phyloP scores from a whole-genome alignment of 2,329 filamentous ascomycete genomes.

The Aspergillus nomiae region DNA sequence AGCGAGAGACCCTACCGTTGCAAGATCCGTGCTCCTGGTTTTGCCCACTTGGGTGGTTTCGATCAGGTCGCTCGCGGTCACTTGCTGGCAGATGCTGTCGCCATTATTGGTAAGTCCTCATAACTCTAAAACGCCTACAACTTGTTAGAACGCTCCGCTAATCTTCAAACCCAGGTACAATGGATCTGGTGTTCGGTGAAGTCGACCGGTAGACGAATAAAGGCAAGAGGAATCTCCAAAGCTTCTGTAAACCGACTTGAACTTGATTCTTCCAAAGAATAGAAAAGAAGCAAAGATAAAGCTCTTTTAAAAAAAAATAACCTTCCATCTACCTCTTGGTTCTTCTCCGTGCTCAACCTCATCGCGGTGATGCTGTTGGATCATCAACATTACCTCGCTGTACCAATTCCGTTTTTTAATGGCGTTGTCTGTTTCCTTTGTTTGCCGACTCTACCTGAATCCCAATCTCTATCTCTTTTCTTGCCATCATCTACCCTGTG shows the following conservation, averaged over 20 bases:
- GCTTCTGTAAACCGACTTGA: constrained; percentile 20
- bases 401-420: constrained; percentile 27
- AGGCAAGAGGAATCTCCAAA: neutral
- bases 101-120: constrained; percentile 69
- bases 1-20: constrained; percentile 96
- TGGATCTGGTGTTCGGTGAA: constrained; percentile 86
- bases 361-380: neutral
- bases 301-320: constrained; percentile 3
- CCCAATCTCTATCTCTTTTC: constrained; percentile 18
- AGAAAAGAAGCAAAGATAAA: constrained; percentile 8
- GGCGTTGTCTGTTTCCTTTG: constrained; percentile 6
- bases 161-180: constrained; percentile 53
- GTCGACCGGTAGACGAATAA: constrained; percentile 52
- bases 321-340: constrained; percentile 1
- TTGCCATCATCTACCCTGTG: constrained; percentile 14
- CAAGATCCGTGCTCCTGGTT: constrained; percentile 95
- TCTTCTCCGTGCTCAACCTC: constrained; percentile 18
- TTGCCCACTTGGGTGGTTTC: constrained; percentile 91
- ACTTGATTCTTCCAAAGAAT: neutral
- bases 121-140: too few relatives aligned
- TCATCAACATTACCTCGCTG: constrained; percentile 19
- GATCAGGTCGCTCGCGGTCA: constrained; percentile 93
- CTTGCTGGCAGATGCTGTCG: constrained; percentile 92
- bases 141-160: constrained; percentile 1
- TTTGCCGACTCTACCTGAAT: constrained; percentile 6